These are phyloP conservation scores for Arctium lappa DNA, from an alignment of 129 eudicot species.

Conservation along the genomic window DNA sequence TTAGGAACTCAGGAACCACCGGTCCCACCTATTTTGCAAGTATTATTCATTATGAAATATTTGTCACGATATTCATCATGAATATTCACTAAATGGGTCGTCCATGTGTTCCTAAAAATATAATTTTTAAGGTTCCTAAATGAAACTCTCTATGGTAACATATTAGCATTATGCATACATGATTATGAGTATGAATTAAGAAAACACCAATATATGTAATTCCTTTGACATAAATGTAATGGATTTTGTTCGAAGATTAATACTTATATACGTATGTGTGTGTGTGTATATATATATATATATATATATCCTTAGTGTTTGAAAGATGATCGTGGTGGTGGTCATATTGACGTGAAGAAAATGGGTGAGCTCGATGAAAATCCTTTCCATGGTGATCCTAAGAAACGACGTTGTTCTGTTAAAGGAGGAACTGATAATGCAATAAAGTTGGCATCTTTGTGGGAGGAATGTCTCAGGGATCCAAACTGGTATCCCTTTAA, in stretches of 20 bases:
- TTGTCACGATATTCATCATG: not conserved
- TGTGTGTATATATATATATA: not conserved
- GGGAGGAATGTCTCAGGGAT: slow-evolving; percentile 55
- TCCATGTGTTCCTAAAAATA: not conserved
- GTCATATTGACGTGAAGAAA: slow-evolving; percentile 51
- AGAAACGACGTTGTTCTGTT: slow-evolving; percentile 19
- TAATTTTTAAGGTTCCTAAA: no score
- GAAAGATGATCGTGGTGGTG: slow-evolving; percentile 18
- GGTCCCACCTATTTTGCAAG: not conserved
- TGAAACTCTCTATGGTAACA: not conserved
- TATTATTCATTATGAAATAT: no score
- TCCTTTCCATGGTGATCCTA: slow-evolving; percentile 39
- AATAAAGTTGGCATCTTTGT: slow-evolving; percentile 34
- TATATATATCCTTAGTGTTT: slow-evolving; percentile 31
- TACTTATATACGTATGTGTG: no score
- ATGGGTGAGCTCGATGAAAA: slow-evolving; percentile 70
- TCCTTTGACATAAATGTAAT: no score
- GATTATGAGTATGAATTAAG: not conserved
- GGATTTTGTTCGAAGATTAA: no score
- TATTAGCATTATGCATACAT: not conserved
- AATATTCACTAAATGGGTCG: not conserved
- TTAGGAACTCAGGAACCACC: not conserved
- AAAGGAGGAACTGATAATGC: slow-evolving; percentile 27
- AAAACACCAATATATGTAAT: not conserved
- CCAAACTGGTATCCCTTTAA: slow-evolving; percentile 90